Evolutionary conservation across 2,329 filamentous ascomycete species (phyloP).

Genomic region (Aureobasidium subglaciale): DNA sequence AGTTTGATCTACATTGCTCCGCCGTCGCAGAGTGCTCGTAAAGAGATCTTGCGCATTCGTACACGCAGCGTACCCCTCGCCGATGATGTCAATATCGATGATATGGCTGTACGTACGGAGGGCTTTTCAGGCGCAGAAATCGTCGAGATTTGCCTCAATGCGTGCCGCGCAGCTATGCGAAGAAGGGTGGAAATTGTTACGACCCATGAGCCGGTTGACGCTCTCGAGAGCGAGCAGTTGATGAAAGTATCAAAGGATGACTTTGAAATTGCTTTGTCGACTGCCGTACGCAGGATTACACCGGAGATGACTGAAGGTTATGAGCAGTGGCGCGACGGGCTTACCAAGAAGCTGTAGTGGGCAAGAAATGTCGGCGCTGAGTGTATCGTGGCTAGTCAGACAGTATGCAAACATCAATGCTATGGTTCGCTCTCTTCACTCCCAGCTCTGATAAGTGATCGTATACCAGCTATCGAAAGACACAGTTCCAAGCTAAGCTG

Average conservation of each 20-base stretch:
- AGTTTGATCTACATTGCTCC: constrained; percentile 78
- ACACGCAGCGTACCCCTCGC: constrained; percentile 54
- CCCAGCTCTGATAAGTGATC: too few species aligned
- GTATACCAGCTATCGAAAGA: too few species aligned
- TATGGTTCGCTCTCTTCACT: too few species aligned
- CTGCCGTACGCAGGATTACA: constrained; percentile 52
- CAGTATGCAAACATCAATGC: too few species aligned
- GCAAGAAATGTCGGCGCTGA: too few species aligned
- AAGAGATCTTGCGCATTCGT: constrained; percentile 67
- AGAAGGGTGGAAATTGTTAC: not conserved
- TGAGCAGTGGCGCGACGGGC: constrained; percentile 29
- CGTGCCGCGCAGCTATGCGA: constrained; percentile 20
- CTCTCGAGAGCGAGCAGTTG: constrained; percentile 17
- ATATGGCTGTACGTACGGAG: constrained; percentile 58
- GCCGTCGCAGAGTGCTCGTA: constrained; percentile 64
- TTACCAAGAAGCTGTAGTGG: constrained; percentile 2
- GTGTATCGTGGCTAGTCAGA: not conserved
- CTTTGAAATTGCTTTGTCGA: constrained; percentile 36
- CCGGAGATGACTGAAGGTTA: constrained; percentile 52
- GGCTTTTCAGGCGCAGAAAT: constrained; percentile 86
- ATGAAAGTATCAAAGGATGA: constrained; percentile 33
- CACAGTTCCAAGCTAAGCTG: too few species aligned
- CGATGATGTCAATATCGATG: constrained; percentile 57
- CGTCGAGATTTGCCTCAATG: constrained; percentile 43
- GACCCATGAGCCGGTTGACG: too few species aligned